Evolutionary conservation across 345 rosid genomes (phyloP), one percentile per base, ranked within the genome.

Genomic region (Citrus mangshanensis): DNA sequence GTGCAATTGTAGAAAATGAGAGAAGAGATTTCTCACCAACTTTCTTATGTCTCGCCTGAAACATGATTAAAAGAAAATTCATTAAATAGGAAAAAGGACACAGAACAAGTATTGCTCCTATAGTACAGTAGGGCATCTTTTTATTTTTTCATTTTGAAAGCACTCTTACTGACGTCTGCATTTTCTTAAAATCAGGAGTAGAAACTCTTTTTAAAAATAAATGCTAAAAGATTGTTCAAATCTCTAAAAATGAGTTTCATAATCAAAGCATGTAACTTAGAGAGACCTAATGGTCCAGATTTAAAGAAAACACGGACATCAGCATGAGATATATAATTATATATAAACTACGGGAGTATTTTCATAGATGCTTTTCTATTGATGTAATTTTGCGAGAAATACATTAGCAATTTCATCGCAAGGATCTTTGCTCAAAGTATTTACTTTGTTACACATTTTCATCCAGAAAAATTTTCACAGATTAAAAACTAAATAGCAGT

Each of bases 21-120:
- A 91, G 87, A 76, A 86, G 86, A 27, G 90, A 84, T 81, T 89
- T 91, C 83, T 89, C 92, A 61, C 94, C 94, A 40, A 86, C 85
- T 82, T 87, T 91, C 78, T 86, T 85, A 64, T 38, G 83, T 35
- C 84, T 78, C 69, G 84, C 84, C 94, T 89, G 84, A 21, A 73
- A 38, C 66, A 80, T 68, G 12, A 62, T 35, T 24, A 60, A 63
- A 68, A 68, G 62, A 35, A 74, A 63, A 62, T n/a, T 32, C 49
- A 24, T 0, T 35, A 19, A 76, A 68, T 35, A 14, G 78, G 49
- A 64, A 58, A 73, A 38, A 72, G 6, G 27, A 76, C 16, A 24
- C 25, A 9, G 46, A 74, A 40, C 56, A 72, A 25, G 9, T 0
- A 40, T 42, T 69, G 56, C 24, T 25, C 21, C 12, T 62, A 4